Evolutionary conservation across 2,329 filamentous ascomycete species (phyloP), one percentile per base, ranked within the genome.

Genomic region (Colletotrichum graminicola): DNA sequence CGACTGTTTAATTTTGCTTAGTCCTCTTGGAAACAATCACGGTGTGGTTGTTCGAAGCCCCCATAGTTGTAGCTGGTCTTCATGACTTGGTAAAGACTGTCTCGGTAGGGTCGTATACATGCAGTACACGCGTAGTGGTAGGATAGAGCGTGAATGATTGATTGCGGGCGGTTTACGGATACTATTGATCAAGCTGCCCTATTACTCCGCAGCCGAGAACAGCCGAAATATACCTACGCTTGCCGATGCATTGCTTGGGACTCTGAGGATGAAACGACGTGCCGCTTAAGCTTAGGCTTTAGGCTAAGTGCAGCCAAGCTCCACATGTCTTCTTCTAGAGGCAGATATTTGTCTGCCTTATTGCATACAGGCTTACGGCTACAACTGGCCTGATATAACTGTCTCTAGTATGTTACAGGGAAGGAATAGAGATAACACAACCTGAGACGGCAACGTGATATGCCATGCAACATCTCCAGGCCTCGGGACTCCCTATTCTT

Each of bases 251-350:
- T 36, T 26, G 45, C 32, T 36, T 39, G 32, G 60, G 16, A 36
- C 8, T 21, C 14, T 32, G 41, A 23, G 12, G n/a, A 16, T 14
- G 7, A 56, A 32, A 29, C 41, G 11, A 18, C 6, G 3, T 10
- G 39, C 5, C 12, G 23, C 23, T 59, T 65, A 68, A 68, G 52
- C 66, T 65, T 65, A 57, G 41, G 52, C 49, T 68, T 59, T 36
- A 21, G 23, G 21, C 43, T n/a, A 26, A 21, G 32, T 41, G 43
- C 34, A 29, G 4, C 10, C 29, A 21, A 14, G 45, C 34, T 36
- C 52, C 43, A 45, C 43, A 34, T 21, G 36, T 11, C 5, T 5
- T 43, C 34, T 36, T 43, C 61, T 23, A 16, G 8, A 21, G 41
- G 29, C 26, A 18, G 62, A 61, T 32, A 64, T 34, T 52, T 39